Base-by-base conservation (phyloP, 139 green algal species). In the Coccomyxa sp. region DNA sequence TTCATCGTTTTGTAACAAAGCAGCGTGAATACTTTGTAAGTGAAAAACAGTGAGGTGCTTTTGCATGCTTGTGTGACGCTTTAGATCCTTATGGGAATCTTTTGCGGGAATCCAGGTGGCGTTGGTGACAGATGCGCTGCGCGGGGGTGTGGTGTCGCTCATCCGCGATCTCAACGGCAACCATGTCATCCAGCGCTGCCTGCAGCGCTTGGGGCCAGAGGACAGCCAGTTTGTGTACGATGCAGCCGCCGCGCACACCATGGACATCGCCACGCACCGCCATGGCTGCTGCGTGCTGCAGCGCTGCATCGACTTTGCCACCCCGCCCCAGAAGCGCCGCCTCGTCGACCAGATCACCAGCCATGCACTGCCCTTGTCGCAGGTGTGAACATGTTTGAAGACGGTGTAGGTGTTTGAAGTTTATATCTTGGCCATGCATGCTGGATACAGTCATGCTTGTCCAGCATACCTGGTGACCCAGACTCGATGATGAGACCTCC, bases 151-250 rank as follows among this genome's bases (percentile, higher is more conserved):
- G 32, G 96, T 99, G 32, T 87, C 88, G 27, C 92, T 99, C 13
- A 98, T 99, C 86, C 95, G 98, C 81, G 97, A 99, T 87, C 89
- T 99, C 1, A 99, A 99, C 82, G 97, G 97, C 67, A 99, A 99
- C 90, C 97, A 99, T 87, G 97, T 99, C 71, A 92, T 99, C 79
- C 97, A 99, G 93, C 91, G 97, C 81, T 99, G 97, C 90, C 92
- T 99, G 81, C 82, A 84, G 87, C 84, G 91, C n/a, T 81, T 95
- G 80, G 88, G 90, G 10, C 89, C 92, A 11, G 85, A 91, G 81
- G 91, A 95, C 86, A 89, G 82, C 57, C 95, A 98, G 91, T 99
- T 99, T 88, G 96, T 99, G 76, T 98, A 98, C 83, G 92, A 98
- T 82, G 94, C 96, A 11, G 96, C 94, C 14, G 89, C 74, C 13